Percentiles rank a stretch among this genome's conserved stretches.
Evolutionary conservation across 352 stramenopile genomes (phyloP).

Genomic region (Saprolegnia diclina): DNA sequence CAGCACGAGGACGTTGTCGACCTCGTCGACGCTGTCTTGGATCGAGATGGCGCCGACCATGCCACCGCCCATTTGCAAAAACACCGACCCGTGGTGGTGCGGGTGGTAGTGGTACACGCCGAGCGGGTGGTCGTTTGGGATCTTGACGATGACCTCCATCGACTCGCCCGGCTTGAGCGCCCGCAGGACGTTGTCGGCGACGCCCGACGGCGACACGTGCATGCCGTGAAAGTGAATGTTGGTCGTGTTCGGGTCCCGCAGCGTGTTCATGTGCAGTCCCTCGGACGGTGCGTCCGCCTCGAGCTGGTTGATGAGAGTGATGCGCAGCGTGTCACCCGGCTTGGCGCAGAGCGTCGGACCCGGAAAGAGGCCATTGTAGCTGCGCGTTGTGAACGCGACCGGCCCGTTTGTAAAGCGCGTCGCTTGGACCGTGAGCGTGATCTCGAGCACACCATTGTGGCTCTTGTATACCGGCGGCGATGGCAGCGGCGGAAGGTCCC

Average conservation of each 20-base stretch:
- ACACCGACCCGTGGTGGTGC: conserved; percentile 71
- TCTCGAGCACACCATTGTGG: conserved; percentile 53
- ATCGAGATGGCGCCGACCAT: conserved; percentile 64
- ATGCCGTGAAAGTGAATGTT: conserved; percentile 80
- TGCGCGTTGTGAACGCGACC: conserved; percentile 65
- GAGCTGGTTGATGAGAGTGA: conserved; percentile 56
- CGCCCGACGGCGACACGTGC: conserved; percentile 71
- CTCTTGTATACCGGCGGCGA: background rate
- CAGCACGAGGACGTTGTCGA: conserved; percentile 48
- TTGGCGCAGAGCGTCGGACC: conserved; percentile 52
- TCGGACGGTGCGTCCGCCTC: conserved; percentile 25
- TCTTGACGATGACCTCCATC: conserved; percentile 43
- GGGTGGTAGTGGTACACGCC: conserved; percentile 82
- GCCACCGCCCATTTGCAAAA: conserved; percentile 65
- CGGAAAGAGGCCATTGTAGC: conserved; percentile 53
- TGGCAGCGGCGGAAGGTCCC: background rate
- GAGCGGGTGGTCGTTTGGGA: conserved; percentile 56
- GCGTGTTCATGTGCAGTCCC: conserved; percentile 37
- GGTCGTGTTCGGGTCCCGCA: conserved; percentile 68
- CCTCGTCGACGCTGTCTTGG: conserved; percentile 44
- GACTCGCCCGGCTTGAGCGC: conserved; percentile 45
- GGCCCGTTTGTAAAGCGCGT: conserved; percentile 44
- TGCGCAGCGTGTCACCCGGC: conserved; percentile 55
- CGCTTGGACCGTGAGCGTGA: conserved; percentile 42
- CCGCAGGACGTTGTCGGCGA: conserved; percentile 75